These are phyloP conservation scores for Botryosphaeria dothidea DNA, from an alignment of 2,329 filamentous ascomycete species.

Conservation along the genomic window DNA sequence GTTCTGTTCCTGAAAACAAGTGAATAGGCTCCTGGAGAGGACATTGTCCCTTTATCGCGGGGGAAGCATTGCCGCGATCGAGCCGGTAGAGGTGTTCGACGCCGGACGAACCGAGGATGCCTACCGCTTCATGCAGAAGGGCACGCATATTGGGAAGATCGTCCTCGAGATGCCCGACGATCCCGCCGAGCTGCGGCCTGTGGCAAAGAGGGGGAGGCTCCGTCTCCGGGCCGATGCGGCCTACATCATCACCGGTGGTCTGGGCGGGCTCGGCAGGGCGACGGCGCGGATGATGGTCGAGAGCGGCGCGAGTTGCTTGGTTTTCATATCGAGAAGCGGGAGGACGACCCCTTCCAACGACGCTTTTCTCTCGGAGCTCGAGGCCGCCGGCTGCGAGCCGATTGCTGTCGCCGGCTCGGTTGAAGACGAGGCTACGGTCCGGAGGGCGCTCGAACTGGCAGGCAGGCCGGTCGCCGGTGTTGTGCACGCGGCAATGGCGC, in stretches of 20 bases:
- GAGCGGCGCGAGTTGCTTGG: conserved; percentile 24
- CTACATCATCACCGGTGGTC: conserved; percentile 29
- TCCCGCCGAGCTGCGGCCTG: background rate
- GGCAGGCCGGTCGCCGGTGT: conserved; percentile 22
- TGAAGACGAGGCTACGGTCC: background rate
- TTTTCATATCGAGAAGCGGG: conserved; percentile 21
- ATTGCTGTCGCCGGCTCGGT: conserved; percentile 22
- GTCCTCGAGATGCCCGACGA: conserved; percentile 31
- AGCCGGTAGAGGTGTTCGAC: conserved; percentile 29
- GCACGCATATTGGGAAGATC: conserved; percentile 43
- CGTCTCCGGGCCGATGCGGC: conserved; percentile 16
- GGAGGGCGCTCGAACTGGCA: background rate
- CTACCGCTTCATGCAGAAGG: conserved; percentile 33
- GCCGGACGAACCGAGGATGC: conserved; percentile 28
- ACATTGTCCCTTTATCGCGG: background rate
- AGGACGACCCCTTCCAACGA: background rate
- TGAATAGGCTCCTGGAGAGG: too few relatives aligned
- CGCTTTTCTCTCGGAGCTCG: conserved; percentile 18
- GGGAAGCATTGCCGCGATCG: conserved; percentile 24
- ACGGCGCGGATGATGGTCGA: conserved; percentile 24
- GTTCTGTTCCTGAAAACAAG: background rate
- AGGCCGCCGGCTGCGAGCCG: conserved; percentile 14
- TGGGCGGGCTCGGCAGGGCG: conserved; percentile 27
- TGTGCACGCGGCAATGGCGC: conserved; percentile 26
- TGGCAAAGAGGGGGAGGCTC: background rate